These are phyloP conservation scores for Graphilbum fragrans DNA, from an alignment of 2,329 filamentous ascomycete species.

Conservation along the genomic window DNA sequence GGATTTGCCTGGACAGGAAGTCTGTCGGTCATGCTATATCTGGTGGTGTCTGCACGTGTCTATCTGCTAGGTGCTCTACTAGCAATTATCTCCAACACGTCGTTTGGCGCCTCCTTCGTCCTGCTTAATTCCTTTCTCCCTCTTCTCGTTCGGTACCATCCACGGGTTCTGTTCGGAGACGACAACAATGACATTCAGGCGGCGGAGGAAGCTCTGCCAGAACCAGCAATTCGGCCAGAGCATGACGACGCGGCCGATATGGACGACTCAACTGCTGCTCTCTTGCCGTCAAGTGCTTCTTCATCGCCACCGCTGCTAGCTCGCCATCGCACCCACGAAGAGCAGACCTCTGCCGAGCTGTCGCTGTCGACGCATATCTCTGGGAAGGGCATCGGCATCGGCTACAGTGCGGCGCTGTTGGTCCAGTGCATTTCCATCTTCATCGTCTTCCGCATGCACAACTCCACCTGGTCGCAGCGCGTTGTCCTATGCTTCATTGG, in stretches of 20 bases:
- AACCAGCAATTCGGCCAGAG: constrained; percentile 11
- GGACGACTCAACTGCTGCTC: constrained; percentile 31
- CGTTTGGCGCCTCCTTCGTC: constrained; percentile 90
- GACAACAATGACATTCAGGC: constrained; percentile 3
- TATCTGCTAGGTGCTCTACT: constrained; percentile 75
- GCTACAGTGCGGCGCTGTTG: constrained; percentile 77
- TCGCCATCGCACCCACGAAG: constrained; percentile 17
- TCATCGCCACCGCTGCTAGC: neutral
- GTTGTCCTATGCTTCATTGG: constrained; percentile 81
- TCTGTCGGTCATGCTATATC: constrained; percentile 75
- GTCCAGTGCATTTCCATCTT: constrained; percentile 73
- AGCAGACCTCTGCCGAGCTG: constrained; percentile 54
- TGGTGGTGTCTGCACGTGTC: constrained; percentile 60
- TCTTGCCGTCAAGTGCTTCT: constrained; percentile 22
- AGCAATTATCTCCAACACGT: constrained; percentile 84
- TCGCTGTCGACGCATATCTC: constrained; percentile 83
- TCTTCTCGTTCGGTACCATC: constrained; percentile 78
- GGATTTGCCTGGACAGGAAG: constrained; percentile 77
- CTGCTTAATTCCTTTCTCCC: constrained; percentile 92
- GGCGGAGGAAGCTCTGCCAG: constrained; percentile 1
- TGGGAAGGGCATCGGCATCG: constrained; percentile 83
- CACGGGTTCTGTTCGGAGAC: constrained; percentile 23
- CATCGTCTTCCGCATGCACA: constrained; percentile 59
- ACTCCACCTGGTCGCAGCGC: constrained; percentile 74
- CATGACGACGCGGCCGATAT: constrained; percentile 17